Percentiles rank a stretch among this genome's conserved stretches.
These are phyloP conservation scores for Biscutella laevigata DNA, from an alignment of 441 rosid genomes.

Conservation along the genomic window DNA sequence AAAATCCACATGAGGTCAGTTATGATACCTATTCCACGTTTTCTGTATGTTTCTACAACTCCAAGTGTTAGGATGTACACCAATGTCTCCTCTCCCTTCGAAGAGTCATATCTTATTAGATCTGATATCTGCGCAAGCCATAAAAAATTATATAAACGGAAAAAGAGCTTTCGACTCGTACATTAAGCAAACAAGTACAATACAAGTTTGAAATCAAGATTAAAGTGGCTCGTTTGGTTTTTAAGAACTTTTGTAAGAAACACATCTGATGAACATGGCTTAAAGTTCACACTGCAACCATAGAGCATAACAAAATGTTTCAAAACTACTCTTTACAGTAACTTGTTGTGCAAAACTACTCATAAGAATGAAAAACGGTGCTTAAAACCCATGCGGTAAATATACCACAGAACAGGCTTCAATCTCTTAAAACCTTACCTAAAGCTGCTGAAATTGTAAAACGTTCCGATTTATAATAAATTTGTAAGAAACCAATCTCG, in stretches of 20 bases:
- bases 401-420: neutral
- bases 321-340: neutral
- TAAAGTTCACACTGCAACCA: neutral
- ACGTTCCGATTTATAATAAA: neutral
- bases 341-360: neutral
- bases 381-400: neutral
- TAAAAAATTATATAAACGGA: neutral
- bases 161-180: neutral
- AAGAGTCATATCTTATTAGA: conserved; percentile 54
- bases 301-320: neutral
- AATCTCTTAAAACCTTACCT: neutral
- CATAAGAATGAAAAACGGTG: neutral
- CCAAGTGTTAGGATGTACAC: conserved; percentile 85
- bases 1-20: neutral
- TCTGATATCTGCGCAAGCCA: conserved; percentile 59
- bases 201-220: neutral
- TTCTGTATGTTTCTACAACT: conserved; percentile 67
- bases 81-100: conserved; percentile 59
- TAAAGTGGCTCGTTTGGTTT: neutral
- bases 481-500: neutral
- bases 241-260: neutral
- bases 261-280: neutral
- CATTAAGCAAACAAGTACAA: neutral
- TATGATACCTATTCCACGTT: conserved; percentile 63
- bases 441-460: neutral